A percentile compares a stretch with the other conserved stretches of the same genome.
These are phyloP conservation scores for Emericellopsis atlantica DNA, from an alignment of 2,329 filamentous ascomycete species.

Conservation along the genomic window DNA sequence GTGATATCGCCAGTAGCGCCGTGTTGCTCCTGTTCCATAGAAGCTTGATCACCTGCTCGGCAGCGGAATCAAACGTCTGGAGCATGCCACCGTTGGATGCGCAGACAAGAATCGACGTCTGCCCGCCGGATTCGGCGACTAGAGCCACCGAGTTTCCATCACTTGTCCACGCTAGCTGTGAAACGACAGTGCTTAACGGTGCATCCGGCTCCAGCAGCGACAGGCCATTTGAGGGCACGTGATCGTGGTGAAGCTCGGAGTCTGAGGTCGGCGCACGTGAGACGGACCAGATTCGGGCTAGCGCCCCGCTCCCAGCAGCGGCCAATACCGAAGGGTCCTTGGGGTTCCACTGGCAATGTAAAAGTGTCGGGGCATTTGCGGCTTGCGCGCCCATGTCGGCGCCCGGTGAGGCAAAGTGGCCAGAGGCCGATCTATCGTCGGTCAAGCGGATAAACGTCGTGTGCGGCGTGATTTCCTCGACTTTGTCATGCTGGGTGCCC, in stretches of 20 bases:
- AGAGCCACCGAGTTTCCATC: constrained; percentile 44
- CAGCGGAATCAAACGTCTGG: constrained; percentile 41
- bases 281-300: constrained; percentile 57
- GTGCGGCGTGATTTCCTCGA: constrained; percentile 43
- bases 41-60: constrained; percentile 49
- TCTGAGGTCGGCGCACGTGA: constrained; percentile 37
- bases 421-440: constrained; percentile 17
- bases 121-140: constrained; percentile 39
- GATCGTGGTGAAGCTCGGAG: constrained; percentile 24
- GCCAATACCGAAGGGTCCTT: constrained; percentile 51
- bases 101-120: constrained; percentile 44
- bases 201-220: constrained; percentile 39
- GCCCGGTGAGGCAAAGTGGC: background rate
- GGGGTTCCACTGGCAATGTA: constrained; percentile 60
- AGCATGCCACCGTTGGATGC: constrained; percentile 36
- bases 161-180: constrained; percentile 47
- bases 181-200: constrained; percentile 38
- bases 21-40: constrained; percentile 45
- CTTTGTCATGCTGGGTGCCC: constrained; percentile 52
- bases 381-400: constrained; percentile 15
- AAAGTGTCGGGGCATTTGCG: constrained; percentile 46
- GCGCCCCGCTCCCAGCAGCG: constrained; percentile 56
- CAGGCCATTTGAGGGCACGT: constrained; percentile 22
- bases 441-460: constrained; percentile 49
- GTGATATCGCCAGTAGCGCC: constrained; percentile 43